Base-by-base conservation (phyloP, 2,329 filamentous ascomycete genomes). In the Colletotrichum sp. region DNA sequence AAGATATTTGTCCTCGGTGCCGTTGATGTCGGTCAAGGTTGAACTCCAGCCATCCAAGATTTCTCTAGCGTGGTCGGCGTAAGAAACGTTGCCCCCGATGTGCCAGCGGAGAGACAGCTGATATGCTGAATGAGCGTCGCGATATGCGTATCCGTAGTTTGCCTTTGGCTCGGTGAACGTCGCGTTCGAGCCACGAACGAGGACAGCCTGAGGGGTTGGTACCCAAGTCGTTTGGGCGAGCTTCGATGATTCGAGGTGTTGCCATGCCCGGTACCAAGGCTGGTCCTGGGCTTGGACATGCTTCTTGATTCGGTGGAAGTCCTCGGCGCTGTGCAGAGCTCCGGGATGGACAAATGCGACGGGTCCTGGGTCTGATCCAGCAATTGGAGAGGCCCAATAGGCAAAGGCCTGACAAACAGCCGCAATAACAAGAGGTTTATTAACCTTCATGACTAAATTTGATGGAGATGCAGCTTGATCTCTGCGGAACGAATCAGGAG, bases 321-420 rank as follows among this genome's bases (percentile, higher is more conserved):
- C 44, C n/a, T 22, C 1, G n/a, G n/a, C n/a, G 2, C n/a, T 52
- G 44, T 52, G 44, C 1, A 52, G n/a, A 0, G 44, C 44, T 22
- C 44, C 44, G 4, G 44, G 44, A 8, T 52, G 44, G n/a, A 13
- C 44, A 6, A 52, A 52, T 1, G n/a, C n/a, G 11, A 22, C n/a
- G 6, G 3, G 1, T 13, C 4, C 44, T 1, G n/a, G n/a, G 8
- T 22, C 1, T 52, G n/a, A 1, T 13, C 4, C 6, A 8, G n/a
- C 44, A 13, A 6, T 6, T 52, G 44, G 44, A 52, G 44, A 52
- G 4, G 44, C 44, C 44, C 44, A 52, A 8, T n/a, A 22, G 44
- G 1, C 6, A 3, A 13, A 13, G n/a, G 4, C 3, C 6, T 22
- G n/a, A 6, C 0, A 8, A 22, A 22, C 12, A 12, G 6, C 44